Evolutionary conservation across 2,329 filamentous ascomycete species (phyloP).

Genomic region (Myriangium duriaei): DNA sequence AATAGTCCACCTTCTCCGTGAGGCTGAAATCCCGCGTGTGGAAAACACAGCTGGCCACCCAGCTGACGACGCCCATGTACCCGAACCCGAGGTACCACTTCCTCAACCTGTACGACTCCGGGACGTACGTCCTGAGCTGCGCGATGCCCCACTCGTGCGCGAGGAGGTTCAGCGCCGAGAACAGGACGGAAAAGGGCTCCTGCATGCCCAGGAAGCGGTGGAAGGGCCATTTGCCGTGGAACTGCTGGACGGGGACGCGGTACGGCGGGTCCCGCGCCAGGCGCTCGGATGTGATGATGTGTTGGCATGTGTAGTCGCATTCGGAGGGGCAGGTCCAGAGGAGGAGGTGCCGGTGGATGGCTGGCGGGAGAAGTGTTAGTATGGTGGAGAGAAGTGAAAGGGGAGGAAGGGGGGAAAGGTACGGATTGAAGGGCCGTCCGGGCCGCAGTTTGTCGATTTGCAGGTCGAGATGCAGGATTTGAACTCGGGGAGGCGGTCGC

Average conservation of each 20-base stretch:
- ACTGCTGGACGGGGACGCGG: slow-evolving; percentile 65
- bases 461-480: slow-evolving; percentile 80
- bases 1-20: slow-evolving; percentile 95
- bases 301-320: slow-evolving; percentile 97
- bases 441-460: slow-evolving; percentile 63
- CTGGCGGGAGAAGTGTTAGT: slow-evolving; percentile 39
- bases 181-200: slow-evolving; percentile 86
- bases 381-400: slow-evolving; percentile 12
- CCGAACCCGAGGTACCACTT: slow-evolving; percentile 72
- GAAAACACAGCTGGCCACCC: slow-evolving; percentile 83
- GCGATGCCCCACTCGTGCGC: slow-evolving; percentile 70
- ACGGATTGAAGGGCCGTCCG: slow-evolving; percentile 58
- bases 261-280: slow-evolving; percentile 51
- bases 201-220: slow-evolving; percentile 81
- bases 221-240: slow-evolving; percentile 99
- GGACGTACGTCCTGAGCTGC: slow-evolving; percentile 57
- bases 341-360: slow-evolving; percentile 71
- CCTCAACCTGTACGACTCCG: slow-evolving; percentile 59
- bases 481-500: slow-evolving; percentile 81
- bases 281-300: slow-evolving; percentile 68
- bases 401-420: slow-evolving; percentile 27
- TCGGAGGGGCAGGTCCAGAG: slow-evolving; percentile 86
- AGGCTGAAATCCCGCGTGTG: slow-evolving; percentile 74
- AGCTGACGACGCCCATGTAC: slow-evolving; percentile 68
- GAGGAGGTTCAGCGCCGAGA: slow-evolving; percentile 80